Conservation (phyloP, 345 rosid genomes). For the Sisymbrium altissimum region DNA sequence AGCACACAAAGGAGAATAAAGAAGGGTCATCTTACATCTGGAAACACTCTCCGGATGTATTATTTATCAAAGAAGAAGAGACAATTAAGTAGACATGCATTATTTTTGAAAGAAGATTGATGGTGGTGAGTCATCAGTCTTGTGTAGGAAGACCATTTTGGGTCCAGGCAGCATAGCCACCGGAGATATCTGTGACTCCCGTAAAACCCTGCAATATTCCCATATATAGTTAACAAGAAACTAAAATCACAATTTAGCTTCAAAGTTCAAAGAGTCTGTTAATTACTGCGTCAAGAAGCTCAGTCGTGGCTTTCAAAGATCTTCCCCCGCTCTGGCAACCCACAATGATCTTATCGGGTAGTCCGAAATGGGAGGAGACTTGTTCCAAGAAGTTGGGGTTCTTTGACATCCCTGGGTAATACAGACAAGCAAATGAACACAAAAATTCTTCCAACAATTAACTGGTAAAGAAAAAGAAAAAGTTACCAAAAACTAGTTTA, state of each 20-base stretch:
- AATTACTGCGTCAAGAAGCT: slow-evolving; percentile 66
- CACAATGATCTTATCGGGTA: slow-evolving; percentile 65
- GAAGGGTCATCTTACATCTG: neutral
- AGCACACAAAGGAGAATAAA: neutral
- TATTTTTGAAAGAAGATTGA: neutral
- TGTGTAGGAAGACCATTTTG: slow-evolving; percentile 60
- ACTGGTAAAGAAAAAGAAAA: neutral
- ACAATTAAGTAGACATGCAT: neutral
- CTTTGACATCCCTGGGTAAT: slow-evolving; percentile 56
- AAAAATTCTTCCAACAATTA: no score
- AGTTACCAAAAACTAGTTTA: neutral
- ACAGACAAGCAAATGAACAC: neutral
- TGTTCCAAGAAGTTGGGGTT: slow-evolving; percentile 57
- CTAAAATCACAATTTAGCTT: neutral
- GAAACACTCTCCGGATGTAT: slow-evolving; percentile 5
- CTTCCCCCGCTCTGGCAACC: slow-evolving; percentile 76
- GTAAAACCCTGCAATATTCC: slow-evolving; percentile 56
- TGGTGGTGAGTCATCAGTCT: neutral
- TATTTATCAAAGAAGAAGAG: neutral
- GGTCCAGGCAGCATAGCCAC: slow-evolving; percentile 70
- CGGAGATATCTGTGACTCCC: slow-evolving; percentile 57
- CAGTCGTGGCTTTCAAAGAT: slow-evolving; percentile 69
- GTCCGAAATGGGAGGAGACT: slow-evolving; percentile 50
- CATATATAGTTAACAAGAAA: neutral
- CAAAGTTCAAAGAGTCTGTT: neutral